Conservation (phyloP, 208 protist species). For the Acanthamoeba triangularis region DNA sequence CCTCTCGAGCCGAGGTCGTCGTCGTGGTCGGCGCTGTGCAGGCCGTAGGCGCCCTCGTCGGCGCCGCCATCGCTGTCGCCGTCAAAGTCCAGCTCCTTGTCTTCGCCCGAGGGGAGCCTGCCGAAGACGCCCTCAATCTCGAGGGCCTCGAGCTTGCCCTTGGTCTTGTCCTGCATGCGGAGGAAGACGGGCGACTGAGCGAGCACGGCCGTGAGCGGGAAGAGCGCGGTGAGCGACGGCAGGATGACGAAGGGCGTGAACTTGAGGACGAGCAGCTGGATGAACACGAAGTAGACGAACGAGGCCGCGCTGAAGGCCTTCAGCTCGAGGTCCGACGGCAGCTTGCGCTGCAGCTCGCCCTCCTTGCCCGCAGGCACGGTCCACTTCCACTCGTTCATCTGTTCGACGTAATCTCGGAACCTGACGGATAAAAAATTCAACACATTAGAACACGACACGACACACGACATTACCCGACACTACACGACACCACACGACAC, state of each 20-base stretch:
- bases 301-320: not conserved
- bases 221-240: constrained; percentile 22
- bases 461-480: too few species aligned
- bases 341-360: not conserved
- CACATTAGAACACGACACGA: not conserved
- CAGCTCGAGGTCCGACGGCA: constrained; percentile 41
- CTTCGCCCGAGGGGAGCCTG: not conserved
- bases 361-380: not conserved
- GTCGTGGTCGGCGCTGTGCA: not conserved
- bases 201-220: constrained; percentile 19
- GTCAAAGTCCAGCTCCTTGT: not conserved
- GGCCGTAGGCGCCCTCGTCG: not conserved
- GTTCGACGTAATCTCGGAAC: constrained; percentile 22
- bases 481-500: not conserved
- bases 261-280: constrained; percentile 72
- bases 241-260: constrained; percentile 67
- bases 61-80: not conserved
- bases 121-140: not conserved
- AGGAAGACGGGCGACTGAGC: constrained; percentile 40
- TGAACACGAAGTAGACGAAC: constrained; percentile 55
- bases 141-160: not conserved
- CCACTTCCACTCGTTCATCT: constrained; percentile 69
- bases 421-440: not conserved
- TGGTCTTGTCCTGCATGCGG: constrained; percentile 5
- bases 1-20: not conserved